Evolutionary conservation across 2,329 filamentous ascomycete genomes (phyloP).

Genomic region (Fonsecaea pedrosoi): DNA sequence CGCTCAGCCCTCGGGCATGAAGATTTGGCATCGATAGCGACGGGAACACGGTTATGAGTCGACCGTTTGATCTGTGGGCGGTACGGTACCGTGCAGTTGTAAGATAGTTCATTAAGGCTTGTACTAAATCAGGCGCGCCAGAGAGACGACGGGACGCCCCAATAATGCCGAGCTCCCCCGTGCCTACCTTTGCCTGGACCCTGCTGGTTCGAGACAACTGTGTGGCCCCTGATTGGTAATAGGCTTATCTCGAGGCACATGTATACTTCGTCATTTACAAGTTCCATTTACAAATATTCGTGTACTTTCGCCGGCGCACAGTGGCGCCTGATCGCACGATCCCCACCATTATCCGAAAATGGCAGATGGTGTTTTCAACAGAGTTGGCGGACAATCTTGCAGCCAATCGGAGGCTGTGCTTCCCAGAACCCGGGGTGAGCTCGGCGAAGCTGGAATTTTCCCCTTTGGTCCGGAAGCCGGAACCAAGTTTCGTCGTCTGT

Average conservation of each 20-base stretch:
- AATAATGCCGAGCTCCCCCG: no score
- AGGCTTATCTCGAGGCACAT: no score
- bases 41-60: background rate
- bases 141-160: no score
- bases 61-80: background rate
- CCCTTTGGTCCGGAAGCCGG: constrained; percentile 3
- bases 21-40: background rate
- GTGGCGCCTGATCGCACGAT: background rate
- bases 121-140: background rate
- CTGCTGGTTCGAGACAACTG: background rate
- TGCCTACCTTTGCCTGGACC: no score
- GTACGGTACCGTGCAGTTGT: constrained; percentile 2
- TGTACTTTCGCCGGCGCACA: no score
- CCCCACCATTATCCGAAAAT: background rate
- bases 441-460: background rate
- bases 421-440: background rate
- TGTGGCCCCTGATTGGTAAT: no score
- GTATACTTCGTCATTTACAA: no score
- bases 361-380: background rate
- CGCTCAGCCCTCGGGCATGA: background rate
- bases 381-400: background rate
- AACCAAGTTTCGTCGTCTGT: constrained; percentile 3
- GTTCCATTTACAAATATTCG: no score
- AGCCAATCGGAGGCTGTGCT: constrained; percentile 6
- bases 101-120: constrained; percentile 5